These are phyloP conservation scores for Neurospora hispaniola DNA, from an alignment of 495 filamentous ascomycete species.

Conservation along the genomic window DNA sequence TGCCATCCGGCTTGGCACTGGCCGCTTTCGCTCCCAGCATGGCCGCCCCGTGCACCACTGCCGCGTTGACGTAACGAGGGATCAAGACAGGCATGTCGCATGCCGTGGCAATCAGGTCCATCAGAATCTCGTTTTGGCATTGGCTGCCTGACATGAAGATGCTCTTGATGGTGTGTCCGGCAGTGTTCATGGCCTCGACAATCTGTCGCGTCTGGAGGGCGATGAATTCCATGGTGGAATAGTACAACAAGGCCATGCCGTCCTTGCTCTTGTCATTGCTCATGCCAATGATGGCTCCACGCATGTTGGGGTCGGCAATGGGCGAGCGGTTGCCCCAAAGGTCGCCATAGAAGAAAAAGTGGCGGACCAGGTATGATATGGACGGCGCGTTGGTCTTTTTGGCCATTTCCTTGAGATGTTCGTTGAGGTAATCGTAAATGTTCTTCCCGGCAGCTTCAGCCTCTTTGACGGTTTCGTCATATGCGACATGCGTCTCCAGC, in stretches of 20 bases:
- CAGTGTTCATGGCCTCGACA: slow-evolving; percentile 78
- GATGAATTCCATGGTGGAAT: slow-evolving; percentile 92
- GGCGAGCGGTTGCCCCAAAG: slow-evolving; percentile 96
- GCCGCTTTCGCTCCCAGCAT: slow-evolving; percentile 97
- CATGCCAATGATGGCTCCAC: slow-evolving; percentile 75
- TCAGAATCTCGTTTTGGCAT: slow-evolving; percentile 88
- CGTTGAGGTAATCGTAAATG: slow-evolving; percentile 91
- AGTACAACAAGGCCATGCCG: slow-evolving; percentile 82
- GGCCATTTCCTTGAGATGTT: slow-evolving; percentile 68
- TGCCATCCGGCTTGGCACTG: slow-evolving; percentile 60
- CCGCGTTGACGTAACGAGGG: slow-evolving; percentile 83
- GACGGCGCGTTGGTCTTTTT: slow-evolving; percentile 56
- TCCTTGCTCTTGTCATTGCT: slow-evolving; percentile 76
- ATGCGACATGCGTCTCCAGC: slow-evolving; percentile 85
- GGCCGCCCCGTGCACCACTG: slow-evolving; percentile 92
- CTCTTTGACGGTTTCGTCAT: slow-evolving; percentile 61
- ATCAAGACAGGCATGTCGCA: slow-evolving; percentile 88
- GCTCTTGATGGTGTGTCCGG: slow-evolving; percentile 73
- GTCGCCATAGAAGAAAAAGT: slow-evolving; percentile 97
- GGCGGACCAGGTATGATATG: slow-evolving; percentile 74
- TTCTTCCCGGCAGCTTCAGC: slow-evolving; percentile 69
- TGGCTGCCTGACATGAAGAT: slow-evolving; percentile 99
- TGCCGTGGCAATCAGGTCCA: slow-evolving; percentile 79
- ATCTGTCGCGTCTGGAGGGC: slow-evolving; percentile 94
- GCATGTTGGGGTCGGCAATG: slow-evolving; percentile 85